phyloP scores from a whole-genome alignment of 2,329 filamentous ascomycete genomes.

The Gaeumannomyces sp. region DNA sequence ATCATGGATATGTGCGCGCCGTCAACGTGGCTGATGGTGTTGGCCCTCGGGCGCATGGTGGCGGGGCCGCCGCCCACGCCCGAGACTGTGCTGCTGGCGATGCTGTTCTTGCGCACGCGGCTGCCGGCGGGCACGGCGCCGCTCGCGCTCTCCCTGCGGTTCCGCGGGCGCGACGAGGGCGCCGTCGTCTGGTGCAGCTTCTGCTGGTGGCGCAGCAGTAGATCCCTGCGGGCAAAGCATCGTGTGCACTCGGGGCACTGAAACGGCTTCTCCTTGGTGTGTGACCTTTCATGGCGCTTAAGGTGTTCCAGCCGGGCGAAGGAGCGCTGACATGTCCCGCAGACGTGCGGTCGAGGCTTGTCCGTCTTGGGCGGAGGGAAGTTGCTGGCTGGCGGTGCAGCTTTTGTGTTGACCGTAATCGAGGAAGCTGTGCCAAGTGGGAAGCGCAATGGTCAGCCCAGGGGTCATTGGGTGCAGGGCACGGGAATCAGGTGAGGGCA shows the following conservation, averaged over 20 bases:
- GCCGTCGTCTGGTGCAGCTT: conserved; percentile 94
- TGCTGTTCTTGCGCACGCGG: conserved; percentile 86
- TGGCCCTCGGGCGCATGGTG: conserved; percentile 78
- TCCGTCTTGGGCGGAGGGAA: conserved; percentile 90
- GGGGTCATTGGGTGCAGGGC: not conserved
- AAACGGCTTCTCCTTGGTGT: conserved; percentile 98
- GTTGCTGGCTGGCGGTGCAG: conserved; percentile 26
- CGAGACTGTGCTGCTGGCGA: conserved; percentile 51
- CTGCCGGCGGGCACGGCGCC: conserved; percentile 60
- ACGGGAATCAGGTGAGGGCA: not conserved
- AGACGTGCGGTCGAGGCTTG: conserved; percentile 93
- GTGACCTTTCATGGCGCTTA: conserved; percentile 95
- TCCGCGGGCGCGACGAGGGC: conserved; percentile 78
- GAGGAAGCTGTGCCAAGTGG: conserved; percentile 33
- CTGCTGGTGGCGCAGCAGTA: conserved; percentile 92
- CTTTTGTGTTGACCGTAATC: conserved; percentile 45
- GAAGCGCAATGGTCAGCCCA: not conserved
- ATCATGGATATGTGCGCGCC: conserved; percentile 67
- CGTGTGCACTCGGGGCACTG: conserved; percentile 91
- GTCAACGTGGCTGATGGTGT: conserved; percentile 94
- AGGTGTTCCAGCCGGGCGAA: conserved; percentile 94
- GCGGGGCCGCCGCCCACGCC: conserved; percentile 34
- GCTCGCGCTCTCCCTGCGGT: conserved; percentile 83
- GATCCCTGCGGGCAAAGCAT: conserved; percentile 89
- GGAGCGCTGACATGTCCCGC: conserved; percentile 81